Evolutionary conservation across 164 flowering plant species (phyloP), one percentile per base, ranked within the genome.

Genomic region (Vitis amurensis): DNA sequence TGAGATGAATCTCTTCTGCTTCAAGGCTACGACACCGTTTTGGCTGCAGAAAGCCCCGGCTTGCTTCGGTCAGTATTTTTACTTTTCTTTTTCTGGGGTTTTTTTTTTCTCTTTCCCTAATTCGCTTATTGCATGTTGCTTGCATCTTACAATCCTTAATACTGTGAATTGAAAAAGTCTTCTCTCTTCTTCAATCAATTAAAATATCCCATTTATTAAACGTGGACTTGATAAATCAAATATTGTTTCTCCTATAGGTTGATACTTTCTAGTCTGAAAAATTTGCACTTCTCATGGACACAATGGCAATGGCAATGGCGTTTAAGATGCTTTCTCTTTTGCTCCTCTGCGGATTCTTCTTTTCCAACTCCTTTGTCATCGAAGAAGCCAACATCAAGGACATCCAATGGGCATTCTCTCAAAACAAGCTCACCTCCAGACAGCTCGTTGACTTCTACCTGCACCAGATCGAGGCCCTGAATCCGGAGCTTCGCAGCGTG

Each of bases 41-140:
- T 52, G 91, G 87, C 1, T 68, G 80, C 61, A 81, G 93, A 66
- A 93, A 86, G 60, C 97, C 99, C 15, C 90, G 83, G 84, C 86
- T 93, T 47, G 99, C 99, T 12, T 73, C 93, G 89, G 99, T 96
- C 8, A 81, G 91, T 84, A 9, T 7, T 53, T 12, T 10, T 17
- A 53, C 17, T 31, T 51, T n/a, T 17, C 50, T 14, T 61, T 59
- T 7, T 8, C 29, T 70, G 7, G 49, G 9, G 1, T 19, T 19
- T 19, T 19, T 19, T 19, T 19, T 19, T 19, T 19, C 23, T 19
- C 9, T 12, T 31, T 48, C 62, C 17, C 14, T 67, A 3, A 15
- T 61, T 70, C 3, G 59, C 63, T 14, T 52, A 47, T 11, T 57
- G 17, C 60, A 0, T 7, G 13, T 52, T 53, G 23, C 11, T 16